phyloP scores from a whole-genome alignment of 805 yeast species.

The Zygosaccharomyces pseudorouxii region DNA sequence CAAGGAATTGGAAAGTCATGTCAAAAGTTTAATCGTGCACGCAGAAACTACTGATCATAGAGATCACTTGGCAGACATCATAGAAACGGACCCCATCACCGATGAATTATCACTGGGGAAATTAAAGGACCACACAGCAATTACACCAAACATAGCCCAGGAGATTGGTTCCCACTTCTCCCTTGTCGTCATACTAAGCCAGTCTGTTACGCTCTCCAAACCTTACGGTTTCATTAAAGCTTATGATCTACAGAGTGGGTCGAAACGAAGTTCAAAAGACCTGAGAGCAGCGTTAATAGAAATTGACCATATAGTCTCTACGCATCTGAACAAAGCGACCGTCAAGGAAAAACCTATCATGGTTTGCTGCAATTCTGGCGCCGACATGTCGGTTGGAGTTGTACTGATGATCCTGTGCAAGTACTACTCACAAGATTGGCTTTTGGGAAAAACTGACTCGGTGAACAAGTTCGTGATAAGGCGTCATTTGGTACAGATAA shows the following conservation, averaged over 20 bases:
- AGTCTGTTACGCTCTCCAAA: constrained; percentile 8
- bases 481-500: constrained; percentile 49
- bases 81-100: constrained; percentile 21
- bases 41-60: neutral
- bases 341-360: constrained; percentile 29
- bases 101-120: constrained; percentile 21
- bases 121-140: constrained; percentile 13
- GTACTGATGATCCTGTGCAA: constrained; percentile 48
- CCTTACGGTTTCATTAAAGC: constrained; percentile 4
- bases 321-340: neutral
- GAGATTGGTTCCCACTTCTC: constrained; percentile 13
- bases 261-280: constrained; percentile 64
- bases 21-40: constrained; percentile 5
- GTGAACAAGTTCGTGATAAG: constrained; percentile 50
- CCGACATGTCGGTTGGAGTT: constrained; percentile 63
- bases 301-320: constrained; percentile 34
- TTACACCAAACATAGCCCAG: constrained; percentile 8
- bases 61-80: constrained; percentile 3
- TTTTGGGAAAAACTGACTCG: constrained; percentile 11
- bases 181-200: constrained; percentile 22
- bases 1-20: constrained; percentile 24
- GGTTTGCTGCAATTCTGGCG: constrained; percentile 58
- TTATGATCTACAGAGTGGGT: constrained; percentile 33
- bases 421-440: constrained; percentile 44
- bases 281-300: constrained; percentile 46